Percentiles rank a stretch among this genome's conserved stretches.
phyloP scores from a whole-genome alignment of 345 rosid genomes.

The Limnanthes douglasii region DNA sequence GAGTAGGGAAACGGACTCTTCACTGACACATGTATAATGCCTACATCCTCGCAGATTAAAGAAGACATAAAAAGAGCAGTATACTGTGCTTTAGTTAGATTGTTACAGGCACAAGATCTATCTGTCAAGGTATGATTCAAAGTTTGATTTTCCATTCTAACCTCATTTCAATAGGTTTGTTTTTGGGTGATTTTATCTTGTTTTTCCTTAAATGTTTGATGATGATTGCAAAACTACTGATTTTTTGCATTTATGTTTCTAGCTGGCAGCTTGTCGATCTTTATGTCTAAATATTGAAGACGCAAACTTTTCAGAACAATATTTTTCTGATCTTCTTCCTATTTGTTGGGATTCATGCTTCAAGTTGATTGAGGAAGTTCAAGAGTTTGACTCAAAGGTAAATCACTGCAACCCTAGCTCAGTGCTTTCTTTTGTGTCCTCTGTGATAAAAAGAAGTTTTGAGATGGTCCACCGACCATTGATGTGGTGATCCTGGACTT shows the following conservation, averaged over 20 bases:
- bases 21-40: conserved; percentile 12
- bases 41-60: conserved; percentile 48
- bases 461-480: too few species aligned
- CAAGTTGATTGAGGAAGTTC: conserved; percentile 82
- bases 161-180: background rate
- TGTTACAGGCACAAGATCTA: conserved; percentile 71
- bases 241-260: conserved; percentile 16
- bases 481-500: too few species aligned
- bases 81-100: conserved; percentile 76
- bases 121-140: conserved; percentile 64
- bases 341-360: conserved; percentile 83
- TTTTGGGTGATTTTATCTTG: conserved; percentile 1
- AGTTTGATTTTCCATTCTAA: conserved; percentile 1
- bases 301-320: conserved; percentile 71
- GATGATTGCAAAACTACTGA: conserved; percentile 10
- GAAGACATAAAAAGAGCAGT: conserved; percentile 82
- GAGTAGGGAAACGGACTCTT: too few species aligned
- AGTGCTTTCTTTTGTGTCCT: too few species aligned
- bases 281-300: conserved; percentile 86
- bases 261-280: conserved; percentile 98
- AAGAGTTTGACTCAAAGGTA: conserved; percentile 98
- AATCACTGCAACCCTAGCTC: conserved; percentile 5
- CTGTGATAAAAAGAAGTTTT: too few species aligned
- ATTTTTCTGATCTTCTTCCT: conserved; percentile 81
- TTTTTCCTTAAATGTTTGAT: conserved; percentile 2